A percentile compares a stretch with the other conserved stretches of the same genome.
Conservation (phyloP, 192 early-diverging fungal species). For the Backusella tuberculispora region DNA sequence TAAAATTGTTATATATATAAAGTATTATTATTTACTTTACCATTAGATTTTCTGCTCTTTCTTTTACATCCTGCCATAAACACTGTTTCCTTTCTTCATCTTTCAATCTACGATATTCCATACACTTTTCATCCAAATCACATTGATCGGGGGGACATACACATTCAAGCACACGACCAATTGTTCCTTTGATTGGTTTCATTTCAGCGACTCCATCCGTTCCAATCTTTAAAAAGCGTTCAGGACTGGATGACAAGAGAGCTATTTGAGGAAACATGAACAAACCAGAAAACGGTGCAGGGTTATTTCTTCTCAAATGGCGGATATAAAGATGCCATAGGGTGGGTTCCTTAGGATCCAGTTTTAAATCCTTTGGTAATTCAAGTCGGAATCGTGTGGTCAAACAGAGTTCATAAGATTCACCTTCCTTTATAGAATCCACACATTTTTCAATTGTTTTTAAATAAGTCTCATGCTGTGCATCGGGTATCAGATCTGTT, state of each 20-base stretch:
- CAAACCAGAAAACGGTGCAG: conserved; percentile 87
- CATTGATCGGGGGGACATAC: conserved; percentile 53
- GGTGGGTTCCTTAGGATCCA: conserved; percentile 25
- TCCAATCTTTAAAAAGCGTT: conserved; percentile 72
- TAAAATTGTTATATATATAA: neutral
- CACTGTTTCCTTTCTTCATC: conserved; percentile 45
- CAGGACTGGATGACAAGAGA: conserved; percentile 59
- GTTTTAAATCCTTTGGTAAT: conserved; percentile 26
- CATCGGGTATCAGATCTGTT: conserved; percentile 47
- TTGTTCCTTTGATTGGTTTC: conserved; percentile 97
- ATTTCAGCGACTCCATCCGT: conserved; percentile 68
- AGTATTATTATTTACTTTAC: conserved; percentile 39
- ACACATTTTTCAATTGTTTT: conserved; percentile 59
- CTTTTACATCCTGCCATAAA: conserved; percentile 78
- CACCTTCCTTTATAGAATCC: conserved; percentile 74
- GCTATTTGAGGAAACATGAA: conserved; percentile 54
- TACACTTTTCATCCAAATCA: conserved; percentile 38
- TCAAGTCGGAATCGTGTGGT: conserved; percentile 77
- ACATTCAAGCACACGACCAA: conserved; percentile 49
- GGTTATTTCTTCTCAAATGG: conserved; percentile 69
- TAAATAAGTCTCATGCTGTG: conserved; percentile 54
- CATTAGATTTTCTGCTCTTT: conserved; percentile 97
- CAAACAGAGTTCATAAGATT: conserved; percentile 95
- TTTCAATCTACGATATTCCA: conserved; percentile 35
- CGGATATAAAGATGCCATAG: conserved; percentile 61